phyloP scores from a whole-genome alignment of 495 filamentous ascomycete genomes.

The Aspergillus heteromorphus region DNA sequence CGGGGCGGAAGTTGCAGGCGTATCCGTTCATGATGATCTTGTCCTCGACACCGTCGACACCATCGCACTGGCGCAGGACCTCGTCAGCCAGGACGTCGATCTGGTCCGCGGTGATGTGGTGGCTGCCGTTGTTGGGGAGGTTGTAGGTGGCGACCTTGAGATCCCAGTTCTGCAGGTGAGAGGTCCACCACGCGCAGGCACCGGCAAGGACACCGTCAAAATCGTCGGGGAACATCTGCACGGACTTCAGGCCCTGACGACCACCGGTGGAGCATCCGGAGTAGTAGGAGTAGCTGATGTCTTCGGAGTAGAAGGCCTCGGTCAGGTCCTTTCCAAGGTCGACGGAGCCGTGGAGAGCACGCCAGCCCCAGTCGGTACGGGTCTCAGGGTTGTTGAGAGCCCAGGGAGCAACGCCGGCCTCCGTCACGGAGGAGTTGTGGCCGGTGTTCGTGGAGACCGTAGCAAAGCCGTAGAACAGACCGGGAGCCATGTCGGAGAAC shows the following conservation, averaged over 20 bases:
- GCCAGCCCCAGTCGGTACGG: conserved; percentile 20
- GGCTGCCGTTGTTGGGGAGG: conserved; percentile 1
- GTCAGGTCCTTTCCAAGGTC: conserved; percentile 28
- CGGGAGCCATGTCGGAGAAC: conserved; percentile 10
- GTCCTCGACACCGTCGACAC: neutral
- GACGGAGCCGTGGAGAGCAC: conserved; percentile 11
- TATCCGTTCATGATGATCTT: conserved; percentile 2
- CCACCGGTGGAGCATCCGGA: conserved; percentile 58
- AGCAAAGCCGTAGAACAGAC: conserved; percentile 43
- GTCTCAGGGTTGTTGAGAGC: conserved; percentile 37
- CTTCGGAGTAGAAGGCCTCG: conserved; percentile 36
- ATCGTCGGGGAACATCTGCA: conserved; percentile 47
- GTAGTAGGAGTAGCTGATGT: conserved; percentile 48
- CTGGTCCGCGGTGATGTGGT: neutral
- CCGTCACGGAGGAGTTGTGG: conserved; percentile 34
- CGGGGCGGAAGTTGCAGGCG: neutral
- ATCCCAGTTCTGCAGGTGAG: conserved; percentile 5
- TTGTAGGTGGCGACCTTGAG: neutral
- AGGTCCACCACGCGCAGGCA: conserved; percentile 3
- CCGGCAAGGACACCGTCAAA: conserved; percentile 5
- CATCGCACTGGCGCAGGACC: neutral
- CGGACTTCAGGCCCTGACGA: conserved; percentile 49
- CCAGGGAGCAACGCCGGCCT: conserved; percentile 35
- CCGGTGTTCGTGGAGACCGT: conserved; percentile 52
- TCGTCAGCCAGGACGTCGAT: neutral